A percentile compares a stretch with the other conserved stretches of the same genome.
phyloP scores from a whole-genome alignment of 2,329 filamentous ascomycete species.

The Elsinoe arachidis region DNA sequence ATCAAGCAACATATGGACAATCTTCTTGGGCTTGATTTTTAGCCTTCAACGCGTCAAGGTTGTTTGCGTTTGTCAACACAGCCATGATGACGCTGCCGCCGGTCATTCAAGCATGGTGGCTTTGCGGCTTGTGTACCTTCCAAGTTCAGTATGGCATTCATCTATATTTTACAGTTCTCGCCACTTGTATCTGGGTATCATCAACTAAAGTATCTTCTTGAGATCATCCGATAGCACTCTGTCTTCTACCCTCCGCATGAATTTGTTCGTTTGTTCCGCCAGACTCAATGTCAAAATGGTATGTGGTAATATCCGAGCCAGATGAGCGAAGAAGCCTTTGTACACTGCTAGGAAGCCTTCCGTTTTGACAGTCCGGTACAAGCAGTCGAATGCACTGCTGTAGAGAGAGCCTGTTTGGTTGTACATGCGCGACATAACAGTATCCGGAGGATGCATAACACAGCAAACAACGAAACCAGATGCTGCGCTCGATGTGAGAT shows the following conservation, averaged over 20 bases:
- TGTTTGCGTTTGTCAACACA: not conserved
- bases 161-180: not conserved
- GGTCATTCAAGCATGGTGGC: not conserved
- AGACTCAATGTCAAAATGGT: conserved; percentile 88
- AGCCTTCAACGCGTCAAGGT: too few species aligned
- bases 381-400: conserved; percentile 81
- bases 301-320: conserved; percentile 89
- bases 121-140: too few species aligned
- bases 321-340: conserved; percentile 93
- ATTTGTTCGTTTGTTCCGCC: conserved; percentile 94
- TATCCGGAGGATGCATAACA: conserved; percentile 98
- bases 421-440: conserved; percentile 97
- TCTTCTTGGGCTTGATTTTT: not conserved
- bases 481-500: conserved; percentile 77
- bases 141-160: too few species aligned
- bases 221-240: conserved; percentile 31
- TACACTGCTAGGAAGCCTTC: conserved; percentile 91
- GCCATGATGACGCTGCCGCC: not conserved
- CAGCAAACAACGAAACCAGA: conserved; percentile 96
- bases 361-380: conserved; percentile 81
- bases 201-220: conserved; percentile 20
- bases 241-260: conserved; percentile 71
- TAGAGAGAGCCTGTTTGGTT: conserved; percentile 99
- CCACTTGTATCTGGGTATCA: not conserved
- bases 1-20: not conserved